Base-by-base conservation (phyloP, 176 grass and related monocot genomes). In the Hsuehochloa calcarea region DNA sequence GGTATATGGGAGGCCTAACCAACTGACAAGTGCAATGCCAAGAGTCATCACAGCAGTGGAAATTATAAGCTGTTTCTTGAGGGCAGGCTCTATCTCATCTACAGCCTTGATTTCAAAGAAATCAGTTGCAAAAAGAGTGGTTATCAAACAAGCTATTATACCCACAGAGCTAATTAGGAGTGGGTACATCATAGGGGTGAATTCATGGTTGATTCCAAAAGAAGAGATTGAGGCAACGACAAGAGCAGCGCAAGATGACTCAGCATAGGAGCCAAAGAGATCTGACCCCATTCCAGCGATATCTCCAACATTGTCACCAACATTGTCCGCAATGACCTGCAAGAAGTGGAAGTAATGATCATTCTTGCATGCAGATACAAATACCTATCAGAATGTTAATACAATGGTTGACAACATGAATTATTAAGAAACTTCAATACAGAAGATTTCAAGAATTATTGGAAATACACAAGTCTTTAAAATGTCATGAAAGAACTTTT, bases 251-350 rank as follows among this genome's bases (percentile, higher is more conserved):
- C 95, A 97, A 56, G 95, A 97, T 70, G 95, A 97, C 72, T 97
- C 95, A 0, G 95, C 95, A 71, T 97, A 97, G 27, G 95, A 97
- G 20, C 95, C 95, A 84, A 97, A 97, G 10, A 97, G 92, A 85
- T 97, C 95, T 44, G 95, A 97, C 1, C 95, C 95, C 95, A 97
- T 97, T 82, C 95, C 95, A 86, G 92, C 95, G 80, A 97, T 97
- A 84, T 97, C 95, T 60, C 95, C 95, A 41, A 97, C 95, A 81
- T 97, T 97, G 68, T 97, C 95, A 92, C 95, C 95, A 78, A 97
- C 92, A 89, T 97, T 97, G 70, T 97, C 95, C 0, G 95, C 95
- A 84, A 97, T 97, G 43, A 97, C 95, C 95, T 97, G 54, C 71
- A 91, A 52, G 26, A 66, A 15, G 13, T 52, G 61, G 41, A 66